Base-by-base conservation (phyloP, 257 asterid genomes). In the Anisodus tanguticus region DNA sequence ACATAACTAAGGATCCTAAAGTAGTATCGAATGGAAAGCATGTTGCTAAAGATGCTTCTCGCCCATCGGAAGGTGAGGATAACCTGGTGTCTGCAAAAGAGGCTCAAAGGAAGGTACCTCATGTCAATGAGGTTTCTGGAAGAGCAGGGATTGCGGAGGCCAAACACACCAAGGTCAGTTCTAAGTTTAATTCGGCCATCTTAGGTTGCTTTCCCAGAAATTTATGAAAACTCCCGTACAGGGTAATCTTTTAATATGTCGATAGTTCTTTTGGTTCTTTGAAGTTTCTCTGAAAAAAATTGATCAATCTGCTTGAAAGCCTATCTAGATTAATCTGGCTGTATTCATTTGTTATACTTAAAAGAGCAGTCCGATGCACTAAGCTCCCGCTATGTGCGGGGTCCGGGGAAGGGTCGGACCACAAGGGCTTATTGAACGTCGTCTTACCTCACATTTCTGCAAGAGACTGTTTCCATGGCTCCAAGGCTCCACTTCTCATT, bases 91-190 rank as follows among this genome's bases (percentile, higher is more conserved):
- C 5, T 41, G 45, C 45, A 41, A 41, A 3, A 41, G 45, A 41
- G 45, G 45, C 5, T 41, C 45, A 41, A 41, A 41, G 45, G 45
- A 41, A 41, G 45, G 45, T 5, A 41, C 3, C 45, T 41, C 4
- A 41, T 41, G 45, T 41, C 45, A 26, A 26, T 13, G 63, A 59
- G 35, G 49, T 43, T 13, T 43, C 82, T 41, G 76, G 13, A 66
- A 74, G 15, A 71, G 35, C 72, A 5, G 26, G 72, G 49, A 26
- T 49, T 55, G 19, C 53, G 3, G 53, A 59, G 53, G 69, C 74
- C 12, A 16, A 26, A 72, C 82, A 60, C 2, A 63, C 47, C 47
- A 26, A 87, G 89, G 89, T 87, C 84, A 81, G 83, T 49, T 76
- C 78, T 82, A 37, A 2, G 49, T 82, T 22, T 45, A 68, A 19